Evolutionary conservation across 768 basidiomycete species (phyloP).

Genomic region (Boletus insuetus): DNA sequence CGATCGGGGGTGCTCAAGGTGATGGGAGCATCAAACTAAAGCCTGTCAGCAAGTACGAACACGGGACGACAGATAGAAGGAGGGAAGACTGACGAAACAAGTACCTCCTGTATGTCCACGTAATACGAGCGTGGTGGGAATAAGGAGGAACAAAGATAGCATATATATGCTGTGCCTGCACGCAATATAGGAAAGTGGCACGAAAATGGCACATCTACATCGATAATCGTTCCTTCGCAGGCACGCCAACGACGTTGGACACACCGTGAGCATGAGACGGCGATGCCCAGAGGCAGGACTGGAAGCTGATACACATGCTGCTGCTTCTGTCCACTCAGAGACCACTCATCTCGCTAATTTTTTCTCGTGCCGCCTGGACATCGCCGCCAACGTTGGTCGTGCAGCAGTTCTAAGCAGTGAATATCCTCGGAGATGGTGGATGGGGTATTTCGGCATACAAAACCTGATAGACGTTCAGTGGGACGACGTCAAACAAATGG

Average conservation of each 20-base stretch:
- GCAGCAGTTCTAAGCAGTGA: background rate
- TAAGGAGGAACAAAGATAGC: conserved; percentile 23
- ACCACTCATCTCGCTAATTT: conserved; percentile 25
- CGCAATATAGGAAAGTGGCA: conserved; percentile 7
- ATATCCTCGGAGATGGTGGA: conserved; percentile 25
- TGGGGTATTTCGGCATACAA: background rate
- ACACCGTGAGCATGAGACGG: conserved; percentile 16
- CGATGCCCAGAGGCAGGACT: conserved; percentile 26
- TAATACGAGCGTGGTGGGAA: conserved; percentile 21
- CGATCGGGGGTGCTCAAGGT: background rate
- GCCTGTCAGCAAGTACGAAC: conserved; percentile 9
- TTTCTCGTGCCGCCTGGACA: conserved; percentile 16
- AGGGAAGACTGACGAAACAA: conserved; percentile 12
- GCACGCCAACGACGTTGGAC: conserved; percentile 7
- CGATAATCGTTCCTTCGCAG: conserved; percentile 14
- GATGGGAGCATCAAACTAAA: conserved; percentile 17
- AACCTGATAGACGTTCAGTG: background rate
- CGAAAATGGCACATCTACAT: conserved; percentile 18
- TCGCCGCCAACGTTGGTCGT: conserved; percentile 3
- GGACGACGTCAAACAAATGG: conserved; percentile 2
- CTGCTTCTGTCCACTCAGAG: conserved; percentile 30
- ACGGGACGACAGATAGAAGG: conserved; percentile 11
- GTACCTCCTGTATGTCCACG: conserved; percentile 19
- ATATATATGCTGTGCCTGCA: conserved; percentile 18
- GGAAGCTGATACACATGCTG: conserved; percentile 24